Base-by-base conservation (phyloP, 768 basidiomycete species). In the Mrakia hoshinonis region DNA sequence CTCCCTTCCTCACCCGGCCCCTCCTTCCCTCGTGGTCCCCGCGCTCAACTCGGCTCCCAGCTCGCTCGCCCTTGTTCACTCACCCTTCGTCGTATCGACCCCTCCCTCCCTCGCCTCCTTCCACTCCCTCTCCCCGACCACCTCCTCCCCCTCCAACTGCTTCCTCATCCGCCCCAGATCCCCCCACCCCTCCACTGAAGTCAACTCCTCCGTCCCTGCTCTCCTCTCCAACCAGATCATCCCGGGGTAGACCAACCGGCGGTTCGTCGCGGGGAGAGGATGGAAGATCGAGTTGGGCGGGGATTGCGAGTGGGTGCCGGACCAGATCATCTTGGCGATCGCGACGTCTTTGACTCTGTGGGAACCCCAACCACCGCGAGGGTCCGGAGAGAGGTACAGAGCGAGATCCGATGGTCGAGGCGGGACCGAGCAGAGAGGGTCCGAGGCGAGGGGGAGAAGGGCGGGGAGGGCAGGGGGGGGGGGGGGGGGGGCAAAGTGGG, bases 281-380 rank as follows among this genome's bases (percentile, higher is more conserved):
- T n/a, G n/a, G n/a, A n/a, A n/a, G n/a, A n/a, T n/a, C n/a, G n/a
- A n/a, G n/a, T n/a, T n/a, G n/a, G n/a, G n/a, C n/a, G n/a, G n/a
- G n/a, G n/a, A n/a, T n/a, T n/a, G n/a, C n/a, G n/a, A n/a, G 58
- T 69, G 26, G 26, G 68, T 69, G 1, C 68, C 68, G 3, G 68
- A 43, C 68, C 68, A 69, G n/a, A 48, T 24, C 24, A 69, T 31
- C 68, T 69, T 69, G 24, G 68, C 68, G 55, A 69, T 49, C 29
- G 55, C 68, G 13, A 61, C 58, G 18, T 61, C 58, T 6, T 61
- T 61, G 58, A 61, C 58, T 20, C 58, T 61, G 58, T 20, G 10
- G 1, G 4, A 24, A 54, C n/a, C n/a, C n/a, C n/a, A n/a, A n/a
- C n/a, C n/a, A n/a, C n/a, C n/a, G n/a, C n/a, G n/a, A n/a, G n/a